These are phyloP conservation scores for Pyricularia grisea DNA, from an alignment of 2,329 filamentous ascomycete genomes.

Conservation along the genomic window DNA sequence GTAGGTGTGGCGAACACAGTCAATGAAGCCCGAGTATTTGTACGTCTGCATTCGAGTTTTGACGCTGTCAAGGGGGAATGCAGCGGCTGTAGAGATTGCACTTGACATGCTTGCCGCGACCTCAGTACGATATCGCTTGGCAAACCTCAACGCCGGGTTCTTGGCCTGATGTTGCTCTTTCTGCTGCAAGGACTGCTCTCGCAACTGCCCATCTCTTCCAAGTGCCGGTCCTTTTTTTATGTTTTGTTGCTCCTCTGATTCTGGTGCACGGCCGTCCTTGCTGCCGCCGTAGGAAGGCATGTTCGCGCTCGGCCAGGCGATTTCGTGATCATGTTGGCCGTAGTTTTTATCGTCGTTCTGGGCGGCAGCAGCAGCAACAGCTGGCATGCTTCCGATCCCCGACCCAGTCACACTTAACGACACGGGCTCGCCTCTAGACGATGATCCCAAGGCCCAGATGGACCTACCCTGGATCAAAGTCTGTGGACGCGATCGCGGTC, in stretches of 20 bases:
- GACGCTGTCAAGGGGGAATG: constrained; percentile 83
- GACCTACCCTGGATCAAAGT: not conserved
- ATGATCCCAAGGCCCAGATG: constrained; percentile 1
- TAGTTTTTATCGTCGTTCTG: constrained; percentile 20
- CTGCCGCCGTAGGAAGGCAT: constrained; percentile 27
- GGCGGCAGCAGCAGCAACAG: constrained; percentile 4
- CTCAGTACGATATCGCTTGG: constrained; percentile 72
- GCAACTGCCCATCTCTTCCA: constrained; percentile 6
- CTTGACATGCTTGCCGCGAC: constrained; percentile 70
- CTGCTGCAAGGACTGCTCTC: constrained; percentile 4
- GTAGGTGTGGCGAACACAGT: constrained; percentile 71
- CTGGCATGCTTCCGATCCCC: constrained; percentile 24
- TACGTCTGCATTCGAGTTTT: constrained; percentile 89
- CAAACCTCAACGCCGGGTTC: constrained; percentile 31
- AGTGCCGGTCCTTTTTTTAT: not conserved
- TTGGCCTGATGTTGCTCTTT: constrained; percentile 9
- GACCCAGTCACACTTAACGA: constrained; percentile 13
- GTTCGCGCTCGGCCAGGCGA: constrained; percentile 26
- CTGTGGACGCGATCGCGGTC: constrained; percentile 4
- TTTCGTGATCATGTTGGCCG: constrained; percentile 29
- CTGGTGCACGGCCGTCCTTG: constrained; percentile 11
- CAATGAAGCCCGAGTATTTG: constrained; percentile 62
- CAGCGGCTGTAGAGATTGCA: constrained; percentile 66
- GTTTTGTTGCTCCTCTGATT: constrained; percentile 9
- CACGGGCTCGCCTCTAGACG: not conserved